Base-by-base conservation (phyloP, 2,329 filamentous ascomycete genomes). In the Microthyrium microscopicum region DNA sequence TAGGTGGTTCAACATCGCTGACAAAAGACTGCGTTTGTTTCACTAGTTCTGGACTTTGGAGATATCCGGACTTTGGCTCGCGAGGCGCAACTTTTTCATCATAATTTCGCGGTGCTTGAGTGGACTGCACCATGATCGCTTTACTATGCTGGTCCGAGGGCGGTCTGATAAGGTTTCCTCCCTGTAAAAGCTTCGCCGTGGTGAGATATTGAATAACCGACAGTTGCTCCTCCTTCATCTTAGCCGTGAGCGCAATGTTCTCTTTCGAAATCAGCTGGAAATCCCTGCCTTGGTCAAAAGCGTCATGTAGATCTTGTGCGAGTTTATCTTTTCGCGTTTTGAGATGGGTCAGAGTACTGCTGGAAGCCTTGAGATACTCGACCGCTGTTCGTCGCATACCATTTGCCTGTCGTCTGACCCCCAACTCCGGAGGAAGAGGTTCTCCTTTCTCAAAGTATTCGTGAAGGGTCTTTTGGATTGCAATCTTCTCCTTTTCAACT, bases 11-110 rank as follows among this genome's bases (percentile, higher is more conserved):
- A 16, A 13, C 26, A n/a, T n/a, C n/a, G n/a, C n/a, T n/a, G n/a
- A n/a, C n/a, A n/a, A n/a, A n/a, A n/a, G n/a, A n/a, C 24, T 38
- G 35, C 20, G 35, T 38, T 30, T 38, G 35, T 18, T 29, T 26
- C 16, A 38, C 22, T 5, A 20, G 15, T 18, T 33, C 18, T 13
- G 35, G 24, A 22, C 20, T 29, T 4, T 31, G 19, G 5, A 34
- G 17, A 20, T 26, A n/a, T 15, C 31, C 30, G 11, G 35, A 38
- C 19, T 38, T 26, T 18, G 35, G 34, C 7, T 31, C 28, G 7
- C 22, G 17, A 13, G 17, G 15, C n/a, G 20, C 19, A 12, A 26
- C 13, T 17, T 17, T 18, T 19, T 20, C 16, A 17, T 20, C 16
- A n/a, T 15, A 12, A 9, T 20, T 20, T n/a, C 26, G 36, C 4